Conservation (phyloP, 345 rosid genomes). For the Salix exigua region DNA sequence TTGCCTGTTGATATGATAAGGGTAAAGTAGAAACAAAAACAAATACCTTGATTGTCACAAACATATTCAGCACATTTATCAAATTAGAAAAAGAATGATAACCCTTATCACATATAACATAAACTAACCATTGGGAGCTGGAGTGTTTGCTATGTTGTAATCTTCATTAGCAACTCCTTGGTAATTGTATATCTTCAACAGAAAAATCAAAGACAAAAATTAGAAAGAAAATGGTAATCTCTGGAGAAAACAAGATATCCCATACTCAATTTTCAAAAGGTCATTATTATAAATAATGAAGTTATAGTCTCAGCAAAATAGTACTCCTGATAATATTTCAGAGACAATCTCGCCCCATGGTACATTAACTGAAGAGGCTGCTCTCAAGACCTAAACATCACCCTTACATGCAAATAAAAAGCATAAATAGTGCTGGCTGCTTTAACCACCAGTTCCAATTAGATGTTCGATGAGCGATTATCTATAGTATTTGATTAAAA, state of each 20-base stretch:
- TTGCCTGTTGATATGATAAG: conserved; percentile 62
- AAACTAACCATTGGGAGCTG: conserved; percentile 74
- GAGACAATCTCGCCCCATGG: not conserved
- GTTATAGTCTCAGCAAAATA: not conserved
- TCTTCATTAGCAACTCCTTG: conserved; percentile 87
- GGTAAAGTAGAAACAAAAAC: conserved; percentile 8
- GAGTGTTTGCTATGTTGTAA: conserved; percentile 77
- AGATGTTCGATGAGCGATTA: not conserved
- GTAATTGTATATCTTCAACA: conserved; percentile 78
- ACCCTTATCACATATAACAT: not conserved
- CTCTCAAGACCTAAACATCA: not conserved
- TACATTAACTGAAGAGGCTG: not conserved
- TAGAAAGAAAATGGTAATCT: not conserved
- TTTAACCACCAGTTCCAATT: not conserved
- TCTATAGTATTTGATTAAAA: not conserved
- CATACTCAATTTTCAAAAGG: not conserved
- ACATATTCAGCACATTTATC: not conserved
- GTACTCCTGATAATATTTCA: not conserved
- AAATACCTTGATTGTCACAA: not conserved
- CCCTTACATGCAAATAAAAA: not conserved
- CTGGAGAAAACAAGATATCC: not conserved
- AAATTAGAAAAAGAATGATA: not conserved
- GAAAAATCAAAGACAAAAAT: not conserved
- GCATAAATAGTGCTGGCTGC: not conserved
- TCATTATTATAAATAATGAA: not conserved